Conservation (phyloP, 2,329 filamentous ascomycete species). For the Amauroascus niger region DNA sequence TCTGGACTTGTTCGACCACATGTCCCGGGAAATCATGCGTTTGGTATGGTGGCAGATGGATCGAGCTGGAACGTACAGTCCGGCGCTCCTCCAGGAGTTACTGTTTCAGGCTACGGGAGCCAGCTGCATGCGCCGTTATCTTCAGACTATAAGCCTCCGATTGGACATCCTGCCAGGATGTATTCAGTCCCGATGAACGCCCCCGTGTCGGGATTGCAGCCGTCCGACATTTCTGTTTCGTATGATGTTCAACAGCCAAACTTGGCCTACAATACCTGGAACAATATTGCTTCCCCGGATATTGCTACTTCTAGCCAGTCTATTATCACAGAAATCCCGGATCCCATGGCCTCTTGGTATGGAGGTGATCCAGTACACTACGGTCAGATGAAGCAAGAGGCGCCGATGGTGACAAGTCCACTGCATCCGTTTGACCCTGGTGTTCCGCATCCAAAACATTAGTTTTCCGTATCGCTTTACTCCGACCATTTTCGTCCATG, state of each 20-base stretch:
- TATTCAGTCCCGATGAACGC: constrained; percentile 3
- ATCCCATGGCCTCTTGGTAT: constrained; percentile 13
- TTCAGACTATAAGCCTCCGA: background rate
- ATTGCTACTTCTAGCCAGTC: background rate
- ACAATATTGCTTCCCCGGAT: background rate
- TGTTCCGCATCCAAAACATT: background rate
- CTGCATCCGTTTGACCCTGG: constrained; percentile 7
- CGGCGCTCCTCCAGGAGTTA: constrained; percentile 4
- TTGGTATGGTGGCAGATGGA: background rate
- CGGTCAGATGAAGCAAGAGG: constrained; percentile 8
- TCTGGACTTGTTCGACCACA: constrained; percentile 7
- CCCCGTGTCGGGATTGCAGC: constrained; percentile 1
- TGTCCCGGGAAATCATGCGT: constrained; percentile 2
- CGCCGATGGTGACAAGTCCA: constrained; percentile 1
- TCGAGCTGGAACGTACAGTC: constrained; percentile 8
- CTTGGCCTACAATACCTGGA: constrained; percentile 8
- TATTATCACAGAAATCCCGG: constrained; percentile 5
- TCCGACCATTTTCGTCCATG: background rate
- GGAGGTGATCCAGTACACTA: constrained; percentile 8
- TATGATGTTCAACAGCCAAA: constrained; percentile 2
- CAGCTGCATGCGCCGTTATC: constrained; percentile 3
- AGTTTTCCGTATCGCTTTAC: background rate
- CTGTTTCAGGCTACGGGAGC: background rate
- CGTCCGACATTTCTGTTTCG: background rate
- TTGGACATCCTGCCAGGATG: background rate